A percentile compares a stretch with the other conserved stretches of the same genome.
Evolutionary conservation across 768 basidiomycete species (phyloP).

Genomic region (Suillus discolor): DNA sequence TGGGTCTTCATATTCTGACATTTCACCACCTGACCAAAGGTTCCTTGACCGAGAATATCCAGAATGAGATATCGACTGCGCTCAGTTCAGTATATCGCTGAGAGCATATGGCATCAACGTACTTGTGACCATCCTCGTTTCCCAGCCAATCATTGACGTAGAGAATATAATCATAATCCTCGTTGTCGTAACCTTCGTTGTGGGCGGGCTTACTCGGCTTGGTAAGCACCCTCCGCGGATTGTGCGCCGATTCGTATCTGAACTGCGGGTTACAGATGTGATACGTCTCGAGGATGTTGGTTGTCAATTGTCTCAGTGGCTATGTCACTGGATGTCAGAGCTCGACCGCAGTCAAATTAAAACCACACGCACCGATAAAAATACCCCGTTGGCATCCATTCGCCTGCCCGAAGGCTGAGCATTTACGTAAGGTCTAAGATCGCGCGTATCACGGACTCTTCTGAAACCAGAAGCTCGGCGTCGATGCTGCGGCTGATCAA

Average conservation of each 20-base stretch:
- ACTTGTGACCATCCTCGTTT: constrained; percentile 94
- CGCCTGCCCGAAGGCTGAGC: constrained; percentile 64
- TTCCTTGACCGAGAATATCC: constrained; percentile 97
- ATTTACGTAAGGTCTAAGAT: constrained; percentile 78
- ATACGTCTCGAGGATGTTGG: constrained; percentile 87
- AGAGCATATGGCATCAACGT: constrained; percentile 34
- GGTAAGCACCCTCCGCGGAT: constrained; percentile 94
- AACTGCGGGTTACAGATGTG: constrained; percentile 94
- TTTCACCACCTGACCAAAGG: constrained; percentile 99
- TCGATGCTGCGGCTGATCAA: constrained; percentile 63
- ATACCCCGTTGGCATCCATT: constrained; percentile 74
- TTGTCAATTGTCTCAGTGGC: constrained; percentile 75
- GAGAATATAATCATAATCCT: constrained; percentile 98
- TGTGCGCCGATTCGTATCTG: constrained; percentile 92
- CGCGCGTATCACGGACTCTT: constrained; percentile 72
- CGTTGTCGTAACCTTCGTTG: constrained; percentile 98
- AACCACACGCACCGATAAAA: constrained; percentile 70
- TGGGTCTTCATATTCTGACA: constrained; percentile 99
- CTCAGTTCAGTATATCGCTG: constrained; percentile 15
- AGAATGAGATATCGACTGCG: constrained; percentile 86
- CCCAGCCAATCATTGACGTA: constrained; percentile 99
- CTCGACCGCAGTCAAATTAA: background rate
- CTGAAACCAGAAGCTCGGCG: constrained; percentile 78
- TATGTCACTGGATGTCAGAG: constrained; percentile 27
- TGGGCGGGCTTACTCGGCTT: constrained; percentile 96